Evolutionary conservation across 164 flowering plant species (phyloP), one percentile per base, ranked within the genome.

Genomic region (Nymphaea colorata): DNA sequence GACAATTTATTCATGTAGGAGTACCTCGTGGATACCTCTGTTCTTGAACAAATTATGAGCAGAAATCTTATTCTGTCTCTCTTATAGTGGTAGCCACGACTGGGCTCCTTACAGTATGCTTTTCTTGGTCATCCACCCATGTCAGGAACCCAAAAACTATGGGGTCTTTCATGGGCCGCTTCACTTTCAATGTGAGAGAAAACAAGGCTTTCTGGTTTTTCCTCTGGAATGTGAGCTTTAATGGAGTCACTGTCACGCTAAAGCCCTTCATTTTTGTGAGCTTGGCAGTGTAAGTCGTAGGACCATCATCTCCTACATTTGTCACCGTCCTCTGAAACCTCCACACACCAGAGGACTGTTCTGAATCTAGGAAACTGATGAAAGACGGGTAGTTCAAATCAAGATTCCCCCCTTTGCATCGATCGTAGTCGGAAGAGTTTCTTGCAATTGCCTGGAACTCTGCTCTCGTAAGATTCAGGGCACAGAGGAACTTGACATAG

Each of bases 381-480:
- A 88, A 88, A 6, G 93, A 87, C 3, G 89, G 91, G 76, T 89
- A 86, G 44, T 89, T 89, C 17, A 89, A 79, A 70, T 89, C 89
- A 8, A 73, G 64, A n/a, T 90, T 77, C 3, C 36, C 36, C 0
- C 79, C 64, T 41, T 62, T 67, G 4, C 81, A 76, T 47, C 90
- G 85, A 59, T 61, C 53, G 64, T 65, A 67, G 2, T 61, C 15
- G 17, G 77, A 62, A 42, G 36, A 25, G 36, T 72, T 65, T 53
- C 74, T 75, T 5, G 83, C 81, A 67, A 87, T 83, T 7, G 72
- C 59, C 62, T 66, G 63, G 41, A 87, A 83, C 65, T 85, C 82
- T 41, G 75, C 63, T 8, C 7, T 42, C 0, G 87, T 82, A 73
- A 51, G 88, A 62, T 84, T 84, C 66, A 87, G 15, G 4, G 79